Conservation (phyloP, 192 early-diverging fungal genomes). For the Coemansia interrupta region DNA sequence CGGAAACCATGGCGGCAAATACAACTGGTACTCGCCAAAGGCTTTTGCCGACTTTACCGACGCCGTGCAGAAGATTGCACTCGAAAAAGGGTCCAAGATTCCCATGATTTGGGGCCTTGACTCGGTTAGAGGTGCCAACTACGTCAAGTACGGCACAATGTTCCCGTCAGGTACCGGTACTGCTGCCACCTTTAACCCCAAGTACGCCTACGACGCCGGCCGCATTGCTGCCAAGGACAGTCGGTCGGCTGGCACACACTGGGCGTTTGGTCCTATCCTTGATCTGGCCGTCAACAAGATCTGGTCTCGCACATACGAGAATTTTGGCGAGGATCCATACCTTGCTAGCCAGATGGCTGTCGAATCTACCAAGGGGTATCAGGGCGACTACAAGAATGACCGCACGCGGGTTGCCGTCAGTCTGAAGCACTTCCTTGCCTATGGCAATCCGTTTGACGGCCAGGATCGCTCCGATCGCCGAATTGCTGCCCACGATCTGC, state of each 20-base stretch:
- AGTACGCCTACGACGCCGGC: constrained; percentile 57
- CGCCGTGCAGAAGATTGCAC: constrained; percentile 55
- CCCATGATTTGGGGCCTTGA: constrained; percentile 67
- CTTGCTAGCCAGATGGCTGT: constrained; percentile 54
- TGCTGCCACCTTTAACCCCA: constrained; percentile 60
- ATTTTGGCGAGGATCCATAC: constrained; percentile 62
- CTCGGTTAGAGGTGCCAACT: constrained; percentile 65
- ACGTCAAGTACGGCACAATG: constrained; percentile 57
- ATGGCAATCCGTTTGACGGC: constrained; percentile 57
- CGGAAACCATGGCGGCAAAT: constrained; percentile 55
- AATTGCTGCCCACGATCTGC: constrained; percentile 54
- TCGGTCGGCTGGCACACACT: constrained; percentile 60
- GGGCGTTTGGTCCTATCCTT: constrained; percentile 61
- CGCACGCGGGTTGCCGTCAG: constrained; percentile 60
- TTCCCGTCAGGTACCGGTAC: constrained; percentile 60
- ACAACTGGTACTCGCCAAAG: constrained; percentile 53
- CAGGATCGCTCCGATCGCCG: constrained; percentile 38
- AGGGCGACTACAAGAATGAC: constrained; percentile 65
- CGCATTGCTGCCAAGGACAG: constrained; percentile 63
- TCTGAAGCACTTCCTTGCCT: constrained; percentile 67
- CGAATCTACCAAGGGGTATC: constrained; percentile 57
- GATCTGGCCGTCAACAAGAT: constrained; percentile 60
- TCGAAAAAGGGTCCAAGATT: constrained; percentile 45
- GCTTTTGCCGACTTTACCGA: constrained; percentile 55
- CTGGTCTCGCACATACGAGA: constrained; percentile 58